These are phyloP conservation scores for Solanum rostratum DNA, from an alignment of 257 asterid species.

Conservation along the genomic window DNA sequence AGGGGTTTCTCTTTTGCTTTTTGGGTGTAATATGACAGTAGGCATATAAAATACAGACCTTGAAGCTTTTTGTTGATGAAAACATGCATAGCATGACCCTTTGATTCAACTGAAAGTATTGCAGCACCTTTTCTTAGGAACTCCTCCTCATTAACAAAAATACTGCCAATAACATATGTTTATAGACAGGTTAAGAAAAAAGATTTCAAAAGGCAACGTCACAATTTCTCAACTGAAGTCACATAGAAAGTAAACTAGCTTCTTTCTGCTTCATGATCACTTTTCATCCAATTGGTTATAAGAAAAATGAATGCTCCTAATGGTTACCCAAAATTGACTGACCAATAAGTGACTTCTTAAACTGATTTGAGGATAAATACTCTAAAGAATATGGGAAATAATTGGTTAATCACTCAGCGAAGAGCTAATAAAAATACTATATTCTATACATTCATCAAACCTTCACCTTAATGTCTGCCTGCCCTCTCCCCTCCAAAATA, in stretches of 20 bases:
- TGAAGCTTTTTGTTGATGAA: constrained; percentile 73
- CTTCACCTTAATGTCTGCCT: background rate
- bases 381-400: background rate
- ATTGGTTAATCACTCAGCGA: background rate
- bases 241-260: background rate
- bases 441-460: background rate
- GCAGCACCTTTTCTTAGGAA: constrained; percentile 37
- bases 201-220: background rate
- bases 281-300: background rate
- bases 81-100: constrained; percentile 83
- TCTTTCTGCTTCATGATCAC: background rate
- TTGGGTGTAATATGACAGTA: background rate
- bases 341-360: background rate
- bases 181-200: background rate
- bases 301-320: background rate
- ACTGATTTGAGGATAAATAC: background rate
- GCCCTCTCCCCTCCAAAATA: background rate
- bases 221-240: background rate
- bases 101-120: constrained; percentile 63
- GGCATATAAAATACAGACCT: constrained; percentile 26
- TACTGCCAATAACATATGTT: constrained; percentile 26
- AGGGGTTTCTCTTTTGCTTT: background rate
- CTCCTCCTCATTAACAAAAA: constrained; percentile 38
- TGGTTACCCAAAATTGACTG: background rate
- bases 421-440: background rate